These are phyloP conservation scores for Bacterosira constricta DNA, from an alignment of 108 stramenopile genomes.

Conservation along the genomic window DNA sequence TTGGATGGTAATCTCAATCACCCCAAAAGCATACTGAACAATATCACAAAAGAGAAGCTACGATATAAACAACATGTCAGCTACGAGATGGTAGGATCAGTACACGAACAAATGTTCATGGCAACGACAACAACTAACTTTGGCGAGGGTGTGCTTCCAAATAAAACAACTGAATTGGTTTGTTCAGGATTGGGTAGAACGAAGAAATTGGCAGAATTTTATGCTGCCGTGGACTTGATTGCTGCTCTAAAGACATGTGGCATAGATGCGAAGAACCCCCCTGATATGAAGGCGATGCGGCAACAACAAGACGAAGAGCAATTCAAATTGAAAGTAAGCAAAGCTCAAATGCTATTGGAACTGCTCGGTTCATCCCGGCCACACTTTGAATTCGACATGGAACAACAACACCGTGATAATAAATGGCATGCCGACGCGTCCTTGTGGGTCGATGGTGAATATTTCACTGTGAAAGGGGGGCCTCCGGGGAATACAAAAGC, in stretches of 20 bases:
- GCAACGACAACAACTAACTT: background rate
- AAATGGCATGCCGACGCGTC: background rate
- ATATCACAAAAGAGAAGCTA: background rate
- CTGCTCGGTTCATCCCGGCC: background rate
- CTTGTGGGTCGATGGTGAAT: background rate
- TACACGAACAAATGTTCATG: background rate
- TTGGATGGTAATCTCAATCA: background rate
- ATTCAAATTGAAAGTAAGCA: background rate
- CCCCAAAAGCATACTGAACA: background rate
- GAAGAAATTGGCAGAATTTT: background rate
- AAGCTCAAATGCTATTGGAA: background rate
- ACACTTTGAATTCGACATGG: background rate
- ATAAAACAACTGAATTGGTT: background rate
- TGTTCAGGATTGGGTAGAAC: background rate
- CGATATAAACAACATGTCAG: background rate
- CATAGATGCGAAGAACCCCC: background rate
- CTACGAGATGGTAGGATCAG: background rate
- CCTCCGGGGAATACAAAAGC: background rate
- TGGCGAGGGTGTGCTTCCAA: background rate
- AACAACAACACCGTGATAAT: too few species aligned
- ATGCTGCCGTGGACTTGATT: slow-evolving; percentile 12
- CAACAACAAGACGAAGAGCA: background rate
- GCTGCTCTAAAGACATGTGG: background rate
- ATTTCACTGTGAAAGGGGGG: background rate
- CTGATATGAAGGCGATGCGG: background rate